These are phyloP conservation scores for Leucosporidium scottii DNA, from an alignment of 768 basidiomycete genomes.

Conservation along the genomic window DNA sequence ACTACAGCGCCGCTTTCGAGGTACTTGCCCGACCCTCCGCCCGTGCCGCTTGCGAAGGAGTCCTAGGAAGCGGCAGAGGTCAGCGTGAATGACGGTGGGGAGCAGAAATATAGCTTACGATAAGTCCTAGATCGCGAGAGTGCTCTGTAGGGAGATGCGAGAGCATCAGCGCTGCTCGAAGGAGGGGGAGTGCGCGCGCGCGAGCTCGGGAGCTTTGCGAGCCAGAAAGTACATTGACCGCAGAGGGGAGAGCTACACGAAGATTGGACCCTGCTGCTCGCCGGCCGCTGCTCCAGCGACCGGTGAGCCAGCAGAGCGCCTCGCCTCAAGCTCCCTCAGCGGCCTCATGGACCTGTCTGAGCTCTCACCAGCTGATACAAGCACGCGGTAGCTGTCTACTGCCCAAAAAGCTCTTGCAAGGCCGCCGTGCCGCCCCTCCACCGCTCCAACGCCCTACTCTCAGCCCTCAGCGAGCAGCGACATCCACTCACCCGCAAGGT, in stretches of 20 bases:
- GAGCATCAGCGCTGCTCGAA: background rate
- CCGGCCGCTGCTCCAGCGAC: no score
- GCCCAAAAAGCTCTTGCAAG: no score
- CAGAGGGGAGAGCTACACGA: background rate
- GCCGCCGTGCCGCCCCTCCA: background rate
- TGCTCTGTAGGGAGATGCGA: constrained; percentile 14
- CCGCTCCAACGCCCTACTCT: background rate
- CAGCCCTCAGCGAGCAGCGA: background rate
- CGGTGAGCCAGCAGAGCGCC: no score
- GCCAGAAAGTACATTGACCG: background rate
- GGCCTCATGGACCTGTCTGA: no score
- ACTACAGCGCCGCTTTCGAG: constrained; percentile 36
- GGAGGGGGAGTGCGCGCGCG: background rate
- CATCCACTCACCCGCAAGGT: constrained; percentile 17
- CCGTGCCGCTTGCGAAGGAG: constrained; percentile 31
- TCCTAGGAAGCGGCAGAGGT: constrained; percentile 2
- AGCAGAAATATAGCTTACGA: constrained; percentile 2
- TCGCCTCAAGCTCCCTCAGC: background rate
- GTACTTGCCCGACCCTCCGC: constrained; percentile 36
- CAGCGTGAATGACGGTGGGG: accelerated
- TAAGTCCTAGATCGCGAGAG: constrained; percentile 28
- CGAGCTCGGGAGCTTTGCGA: background rate
- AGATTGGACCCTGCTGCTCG: no score
- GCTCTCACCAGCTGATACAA: background rate
- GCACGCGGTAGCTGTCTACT: no score